Base-by-base conservation (phyloP, 805 yeast genomes). In the Kuraishia cidri region DNA sequence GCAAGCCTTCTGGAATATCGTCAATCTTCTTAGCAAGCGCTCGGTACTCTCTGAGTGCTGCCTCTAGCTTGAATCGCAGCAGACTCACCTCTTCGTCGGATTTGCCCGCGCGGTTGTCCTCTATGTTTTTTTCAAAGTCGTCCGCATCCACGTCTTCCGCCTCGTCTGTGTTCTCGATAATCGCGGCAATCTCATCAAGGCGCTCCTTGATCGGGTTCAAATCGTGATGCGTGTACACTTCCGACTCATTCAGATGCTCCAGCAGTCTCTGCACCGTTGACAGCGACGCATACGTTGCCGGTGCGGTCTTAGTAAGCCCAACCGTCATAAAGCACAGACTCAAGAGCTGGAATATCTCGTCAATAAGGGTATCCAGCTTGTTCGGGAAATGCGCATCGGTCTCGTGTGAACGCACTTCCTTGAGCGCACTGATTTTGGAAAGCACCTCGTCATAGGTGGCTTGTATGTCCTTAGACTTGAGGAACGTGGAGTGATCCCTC, bases 271-370 rank as follows among this genome's bases (percentile, higher is more conserved):
- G 80, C 14, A 92, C 94, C 0, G 97, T 86, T 26, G 87, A 69
- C 26, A 90, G 60, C 3, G 94, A 83, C 5, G 95, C 90, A 57
- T 83, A 92, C 1, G 95, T 84, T 4, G 97, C 95, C 1, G 97
- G 95, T 1, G 96, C 95, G 23, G 86, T 72, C 44, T 86, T 79
- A 30, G 82, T 81, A 45, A 86, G 64, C 3, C 99, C 99, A 37
- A 94, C 92, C 2, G 97, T 85, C 48, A 90, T 73, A 55, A 88
- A 85, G 43, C 92, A 81, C 32, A 92, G 65, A 10, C 95, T 81
- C 29, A 90, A 60, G 30, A 92, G 60, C 54, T 90, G 96, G 66
- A 90, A 86, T 15, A 83, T 84, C 47, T 88, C 97, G 54, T 88
- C 97, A 27, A 85, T 64, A 8, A 83, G 67, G 7, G 74, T 63